A percentile compares a stretch with the other conserved stretches of the same genome.
These are phyloP conservation scores for Kregervanrija pseudodelftensis DNA, from an alignment of 805 yeast genomes.

Conservation along the genomic window DNA sequence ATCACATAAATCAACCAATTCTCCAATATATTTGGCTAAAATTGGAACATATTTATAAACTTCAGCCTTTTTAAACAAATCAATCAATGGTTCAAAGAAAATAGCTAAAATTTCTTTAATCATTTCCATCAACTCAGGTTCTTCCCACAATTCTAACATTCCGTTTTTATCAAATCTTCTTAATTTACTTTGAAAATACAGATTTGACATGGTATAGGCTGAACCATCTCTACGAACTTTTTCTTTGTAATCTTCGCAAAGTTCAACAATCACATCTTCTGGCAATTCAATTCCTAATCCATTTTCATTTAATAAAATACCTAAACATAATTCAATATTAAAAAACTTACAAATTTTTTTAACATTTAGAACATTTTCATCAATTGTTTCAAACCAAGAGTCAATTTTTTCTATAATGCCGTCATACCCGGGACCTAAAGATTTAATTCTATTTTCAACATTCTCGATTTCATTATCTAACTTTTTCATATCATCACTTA, in stretches of 20 bases:
- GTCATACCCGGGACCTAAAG: neutral
- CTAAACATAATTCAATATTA: constrained; percentile 19
- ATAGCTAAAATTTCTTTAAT: constrained; percentile 66
- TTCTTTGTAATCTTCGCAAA: constrained; percentile 2
- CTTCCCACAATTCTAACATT: constrained; percentile 75
- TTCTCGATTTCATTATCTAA: constrained; percentile 47
- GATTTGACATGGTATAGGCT: constrained; percentile 45
- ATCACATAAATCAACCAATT: constrained; percentile 53
- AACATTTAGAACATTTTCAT: constrained; percentile 21
- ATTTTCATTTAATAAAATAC: constrained; percentile 22
- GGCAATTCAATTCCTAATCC: constrained; percentile 8
- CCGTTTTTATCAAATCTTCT: constrained; percentile 71
- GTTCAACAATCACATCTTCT: neutral
- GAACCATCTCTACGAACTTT: constrained; percentile 10
- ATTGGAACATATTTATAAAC: constrained; percentile 59
- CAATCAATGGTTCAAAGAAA: constrained; percentile 68
- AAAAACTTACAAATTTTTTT: constrained; percentile 24
- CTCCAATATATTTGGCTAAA: constrained; percentile 59
- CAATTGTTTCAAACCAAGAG: constrained; percentile 22
- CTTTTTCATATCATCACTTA: constrained; percentile 67
- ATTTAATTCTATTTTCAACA: constrained; percentile 33
- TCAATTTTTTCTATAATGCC: constrained; percentile 20
- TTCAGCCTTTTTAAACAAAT: constrained; percentile 58
- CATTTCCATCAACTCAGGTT: constrained; percentile 71
- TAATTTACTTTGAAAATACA: constrained; percentile 54